Conservation (phyloP, 768 basidiomycete genomes). For the Termitomyces sp. region DNA sequence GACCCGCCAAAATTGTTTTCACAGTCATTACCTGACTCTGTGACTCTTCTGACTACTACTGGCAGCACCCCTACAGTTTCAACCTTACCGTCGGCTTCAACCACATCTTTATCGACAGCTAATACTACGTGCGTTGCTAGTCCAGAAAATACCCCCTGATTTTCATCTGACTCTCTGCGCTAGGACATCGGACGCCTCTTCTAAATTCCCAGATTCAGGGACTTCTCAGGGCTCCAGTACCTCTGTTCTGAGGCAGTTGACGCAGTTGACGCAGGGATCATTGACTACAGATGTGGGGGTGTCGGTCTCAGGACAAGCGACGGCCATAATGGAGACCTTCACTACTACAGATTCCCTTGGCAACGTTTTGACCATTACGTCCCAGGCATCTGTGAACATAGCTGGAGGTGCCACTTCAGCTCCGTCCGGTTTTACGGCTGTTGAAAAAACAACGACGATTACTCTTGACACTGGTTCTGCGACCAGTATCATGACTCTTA, state of each 20-base stretch:
- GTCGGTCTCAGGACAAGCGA: not conserved
- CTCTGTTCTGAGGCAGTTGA: not conserved
- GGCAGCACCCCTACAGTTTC: not conserved
- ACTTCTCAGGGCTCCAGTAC: not conserved
- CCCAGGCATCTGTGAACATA: not conserved
- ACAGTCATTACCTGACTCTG: not conserved
- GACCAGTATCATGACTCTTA: not conserved
- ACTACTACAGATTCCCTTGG: constrained; percentile 2
- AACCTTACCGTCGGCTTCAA: not conserved
- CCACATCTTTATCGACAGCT: not conserved
- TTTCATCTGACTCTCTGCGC: not conserved
- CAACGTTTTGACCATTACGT: not conserved
- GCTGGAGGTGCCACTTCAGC: not conserved
- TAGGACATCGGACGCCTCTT: not conserved
- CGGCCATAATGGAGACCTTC: not conserved
- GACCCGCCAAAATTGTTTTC: not conserved
- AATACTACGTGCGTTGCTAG: not conserved
- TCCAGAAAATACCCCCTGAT: not conserved
- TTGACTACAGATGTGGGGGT: not conserved
- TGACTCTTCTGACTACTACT: not conserved
- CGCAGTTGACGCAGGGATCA: not conserved
- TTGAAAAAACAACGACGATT: constrained; percentile 6
- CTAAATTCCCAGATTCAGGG: not conserved
- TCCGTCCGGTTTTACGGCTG: constrained; percentile 3
- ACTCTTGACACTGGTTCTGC: constrained; percentile 8